Evolutionary conservation across 2,329 filamentous ascomycete genomes (phyloP), one percentile per base, ranked within the genome.

Genomic region (Nothophaeocryptopus gaeumannii): DNA sequence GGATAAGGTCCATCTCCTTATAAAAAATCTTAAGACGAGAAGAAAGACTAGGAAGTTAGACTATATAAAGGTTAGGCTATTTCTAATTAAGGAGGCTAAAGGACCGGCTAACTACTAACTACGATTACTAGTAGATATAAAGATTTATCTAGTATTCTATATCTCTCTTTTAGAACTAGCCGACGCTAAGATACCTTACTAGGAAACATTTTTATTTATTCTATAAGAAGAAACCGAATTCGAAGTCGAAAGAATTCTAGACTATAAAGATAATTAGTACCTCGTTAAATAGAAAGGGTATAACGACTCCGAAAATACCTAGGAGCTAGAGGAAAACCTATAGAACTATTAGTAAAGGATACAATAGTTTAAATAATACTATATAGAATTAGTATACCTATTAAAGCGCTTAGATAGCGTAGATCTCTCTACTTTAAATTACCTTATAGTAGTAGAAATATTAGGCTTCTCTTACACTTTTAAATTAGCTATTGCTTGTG

Each of bases 31-130:
- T 38, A 38, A 38, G 13, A 38, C 13, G 15, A 38, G 35, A 38
- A 38, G 35, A 38, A 38, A 38, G 35, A 38, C 35, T 14, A 46
- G 33, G 34, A 51, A 51, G 41, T 38, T 51, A 30, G 42, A 51
- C 13, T 36, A 51, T 34, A n/a, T 51, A 15, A 51, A 51, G 31
- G 47, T 51, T 16, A n/a, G 37, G 43, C 42, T 37, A 36, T 51
- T 51, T 46, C 46, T 51, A 15, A 51, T 51, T 26, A 26, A 41
- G 12, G 16, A 41, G 35, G 12, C 35, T 13, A 38, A 38, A 38
- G 35, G 35, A 38, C 35, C 16, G 16, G 35, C 16, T 8, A n/a
- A n/a, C n/a, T n/a, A n/a, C n/a, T n/a, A n/a, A n/a, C n/a, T n/a
- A n/a, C n/a, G n/a, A n/a, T n/a, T n/a, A n/a, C n/a, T n/a, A n/a